Percentiles rank a stretch among this genome's conserved stretches.
phyloP scores from a whole-genome alignment of 306 rosid species.

The Luffa aegyptiaca region DNA sequence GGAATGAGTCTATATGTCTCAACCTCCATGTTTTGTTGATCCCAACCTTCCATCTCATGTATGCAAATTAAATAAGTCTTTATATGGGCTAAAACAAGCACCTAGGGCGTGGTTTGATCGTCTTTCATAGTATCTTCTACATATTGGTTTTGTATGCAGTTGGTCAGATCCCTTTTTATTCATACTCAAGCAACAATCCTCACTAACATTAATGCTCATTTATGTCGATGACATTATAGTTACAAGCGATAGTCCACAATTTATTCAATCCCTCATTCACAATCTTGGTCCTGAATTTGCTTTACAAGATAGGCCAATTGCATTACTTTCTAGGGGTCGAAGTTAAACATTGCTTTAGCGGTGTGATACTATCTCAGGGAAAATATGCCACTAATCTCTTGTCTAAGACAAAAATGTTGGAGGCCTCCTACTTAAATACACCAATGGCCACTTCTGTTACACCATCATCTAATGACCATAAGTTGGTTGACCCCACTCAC shows the following conservation, averaged over 20 bases:
- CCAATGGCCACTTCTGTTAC: no score
- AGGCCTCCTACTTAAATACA: no score
- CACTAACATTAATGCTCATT: neutral
- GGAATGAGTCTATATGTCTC: neutral
- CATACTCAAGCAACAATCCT: neutral
- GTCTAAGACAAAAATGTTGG: no score
- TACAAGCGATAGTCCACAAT: neutral
- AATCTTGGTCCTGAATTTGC: no score
- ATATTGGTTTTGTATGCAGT: neutral
- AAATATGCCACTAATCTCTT: no score
- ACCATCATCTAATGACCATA: no score
- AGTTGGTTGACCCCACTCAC: no score
- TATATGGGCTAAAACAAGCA: neutral
- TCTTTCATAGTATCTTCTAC: neutral
- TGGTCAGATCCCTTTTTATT: neutral
- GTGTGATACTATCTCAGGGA: no score
- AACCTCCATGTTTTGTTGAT: neutral
- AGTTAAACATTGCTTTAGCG: no score
- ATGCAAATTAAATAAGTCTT: neutral
- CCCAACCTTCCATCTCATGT: neutral
- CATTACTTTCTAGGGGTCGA: no score
- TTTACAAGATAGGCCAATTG: no score
- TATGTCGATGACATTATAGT: neutral
- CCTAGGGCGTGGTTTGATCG: neutral
- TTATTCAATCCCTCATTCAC: no score